A percentile compares a stretch with the other conserved stretches of the same genome.
phyloP scores from a whole-genome alignment of 768 basidiomycete species.

The Vararia minispora region DNA sequence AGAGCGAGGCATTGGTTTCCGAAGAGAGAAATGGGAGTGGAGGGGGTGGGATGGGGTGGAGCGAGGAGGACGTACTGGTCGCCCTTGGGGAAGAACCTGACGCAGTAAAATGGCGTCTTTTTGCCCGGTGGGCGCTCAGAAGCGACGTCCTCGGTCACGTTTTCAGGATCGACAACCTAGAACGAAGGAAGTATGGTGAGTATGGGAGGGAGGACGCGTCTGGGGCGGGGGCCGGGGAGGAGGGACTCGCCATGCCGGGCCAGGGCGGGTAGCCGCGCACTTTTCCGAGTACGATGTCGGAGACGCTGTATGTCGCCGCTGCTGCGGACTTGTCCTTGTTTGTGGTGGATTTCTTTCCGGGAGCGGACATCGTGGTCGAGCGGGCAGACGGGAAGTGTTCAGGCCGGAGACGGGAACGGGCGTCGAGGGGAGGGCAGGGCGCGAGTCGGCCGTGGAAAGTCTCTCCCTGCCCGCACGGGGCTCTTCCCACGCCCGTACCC shows the following conservation, averaged over 20 bases:
- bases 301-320: conserved; percentile 43
- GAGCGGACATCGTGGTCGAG: too few species aligned
- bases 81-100: conserved; percentile 86
- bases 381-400: too few species aligned
- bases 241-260: conserved; percentile 80
- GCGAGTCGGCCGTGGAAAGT: too few species aligned
- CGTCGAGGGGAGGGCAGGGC: too few species aligned
- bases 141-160: conserved; percentile 46
- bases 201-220: conserved; percentile 3
- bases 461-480: too few species aligned
- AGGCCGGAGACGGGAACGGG: too few species aligned
- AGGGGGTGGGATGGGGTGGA: conserved; percentile 7
- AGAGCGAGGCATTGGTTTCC: too few species aligned
- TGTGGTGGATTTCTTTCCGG: conserved; percentile 16
- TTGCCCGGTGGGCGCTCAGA: conserved; percentile 64
- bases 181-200: conserved; percentile 8
- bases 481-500: too few species aligned
- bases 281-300: conserved; percentile 87
- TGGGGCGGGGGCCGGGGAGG: conserved; percentile 13
- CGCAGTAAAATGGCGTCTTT: conserved; percentile 61
- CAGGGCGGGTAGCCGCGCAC: conserved; percentile 91
- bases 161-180: conserved; percentile 73
- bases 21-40: conserved; percentile 10
- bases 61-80: conserved; percentile 64
- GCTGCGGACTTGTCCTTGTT: conserved; percentile 28